A percentile compares a stretch with the other conserved stretches of the same genome.
Conservation (phyloP, 2,329 filamentous ascomycete species). For the Triangularia setosa region DNA sequence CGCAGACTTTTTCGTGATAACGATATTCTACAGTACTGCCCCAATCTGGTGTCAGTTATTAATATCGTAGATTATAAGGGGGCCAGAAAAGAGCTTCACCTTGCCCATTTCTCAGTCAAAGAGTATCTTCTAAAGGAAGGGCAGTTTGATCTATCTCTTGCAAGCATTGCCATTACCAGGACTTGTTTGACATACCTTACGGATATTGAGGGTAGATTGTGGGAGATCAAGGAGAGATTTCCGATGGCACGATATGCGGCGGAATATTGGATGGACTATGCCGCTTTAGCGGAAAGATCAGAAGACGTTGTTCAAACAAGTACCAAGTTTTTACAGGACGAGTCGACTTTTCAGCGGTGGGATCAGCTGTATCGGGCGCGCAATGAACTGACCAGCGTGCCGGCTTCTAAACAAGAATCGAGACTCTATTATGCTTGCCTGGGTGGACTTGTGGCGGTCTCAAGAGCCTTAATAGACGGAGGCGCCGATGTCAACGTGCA, state of each 20-base stretch:
- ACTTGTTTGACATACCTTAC: conserved; percentile 6
- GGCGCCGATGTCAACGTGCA: not conserved
- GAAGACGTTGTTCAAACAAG: not conserved
- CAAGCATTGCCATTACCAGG: conserved; percentile 1
- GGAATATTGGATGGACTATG: not conserved
- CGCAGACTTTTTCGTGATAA: not conserved
- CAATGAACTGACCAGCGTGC: too few relatives aligned
- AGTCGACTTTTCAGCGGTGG: not conserved
- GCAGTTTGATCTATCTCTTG: not conserved
- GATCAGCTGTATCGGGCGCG: not conserved
- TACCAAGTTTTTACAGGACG: not conserved
- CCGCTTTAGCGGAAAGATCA: not conserved
- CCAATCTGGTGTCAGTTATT: not conserved
- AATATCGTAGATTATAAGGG: not conserved
- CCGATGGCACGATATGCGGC: not conserved
- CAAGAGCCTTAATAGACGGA: not conserved
- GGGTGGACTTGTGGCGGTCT: not conserved
- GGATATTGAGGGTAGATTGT: not conserved
- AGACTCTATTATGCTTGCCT: conserved; percentile 7
- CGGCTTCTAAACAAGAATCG: not conserved
- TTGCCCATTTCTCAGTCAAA: conserved; percentile 7
- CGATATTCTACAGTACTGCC: conserved; percentile 1
- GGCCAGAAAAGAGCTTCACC: not conserved
- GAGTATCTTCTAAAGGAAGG: conserved; percentile 4
- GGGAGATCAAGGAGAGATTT: not conserved